Base-by-base conservation (phyloP, 352 stramenopile species). In the Globisporangium mamillatum region DNA sequence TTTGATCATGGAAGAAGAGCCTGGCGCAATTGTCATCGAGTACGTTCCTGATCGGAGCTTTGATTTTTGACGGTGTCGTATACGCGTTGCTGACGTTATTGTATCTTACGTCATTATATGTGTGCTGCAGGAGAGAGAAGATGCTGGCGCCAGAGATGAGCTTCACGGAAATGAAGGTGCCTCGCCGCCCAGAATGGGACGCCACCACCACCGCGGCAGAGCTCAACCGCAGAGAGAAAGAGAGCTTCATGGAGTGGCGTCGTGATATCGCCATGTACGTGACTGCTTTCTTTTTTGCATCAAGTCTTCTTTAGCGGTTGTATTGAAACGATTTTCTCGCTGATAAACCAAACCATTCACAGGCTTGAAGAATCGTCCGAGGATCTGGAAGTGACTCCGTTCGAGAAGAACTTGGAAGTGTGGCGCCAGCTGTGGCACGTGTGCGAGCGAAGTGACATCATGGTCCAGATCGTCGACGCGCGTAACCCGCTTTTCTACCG, bases 401-500 rank as follows among this genome's bases (percentile, higher is more conserved):
- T 99, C 73, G 98, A 99, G 83, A 99, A 99, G 82, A 99, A 99
- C 79, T 65, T 99, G 50, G 96, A 99, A 70, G 98, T 99, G 29
- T 99, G 98, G 98, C 90, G 97, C 46, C 98, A 99, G 79, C 80
- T 99, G 7, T 99, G 98, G 98, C 89, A 99, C 41, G 98, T 99
- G 24, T 86, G 98, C 50, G 98, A 99, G 79, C 87, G 97, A 68
- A 99, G 92, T 80, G 91, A 99, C 63, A 89, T 99, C 58, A 89
- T 99, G 60, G 84, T 99, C 34, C 98, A 99, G 78, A 98, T 99
- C 50, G 96, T 99, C 2, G 98, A 99, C 76, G 97, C 96, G 7
- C 86, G 98, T 54, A 99, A 99, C 87, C 98, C 98, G 3, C 81
- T 99, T 4, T 99, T 99, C 77, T 99, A 99, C 75, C 87, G 88